phyloP scores from a whole-genome alignment of 2,329 filamentous ascomycete species.

The Colletotrichum euphorbiae region DNA sequence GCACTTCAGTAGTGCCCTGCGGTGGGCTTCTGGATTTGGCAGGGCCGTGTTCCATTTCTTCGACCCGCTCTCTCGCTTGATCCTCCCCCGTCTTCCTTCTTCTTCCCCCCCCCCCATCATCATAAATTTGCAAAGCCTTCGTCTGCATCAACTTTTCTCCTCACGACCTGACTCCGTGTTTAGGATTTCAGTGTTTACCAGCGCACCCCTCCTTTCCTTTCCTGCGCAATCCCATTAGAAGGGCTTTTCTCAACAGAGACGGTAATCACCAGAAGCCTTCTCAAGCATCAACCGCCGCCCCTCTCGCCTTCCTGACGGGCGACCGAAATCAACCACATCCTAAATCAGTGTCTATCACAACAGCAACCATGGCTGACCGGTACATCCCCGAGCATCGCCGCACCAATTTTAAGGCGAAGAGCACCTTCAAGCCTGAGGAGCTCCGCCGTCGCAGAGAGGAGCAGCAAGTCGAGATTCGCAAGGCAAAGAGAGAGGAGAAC shows the following conservation, averaged over 20 bases:
- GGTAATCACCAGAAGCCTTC: constrained; percentile 8
- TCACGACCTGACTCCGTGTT: constrained; percentile 22
- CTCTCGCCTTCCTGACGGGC: constrained; percentile 26
- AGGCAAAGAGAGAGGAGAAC: constrained; percentile 99
- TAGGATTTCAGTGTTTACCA: constrained; percentile 13
- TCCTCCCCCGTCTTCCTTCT: constrained; percentile 31
- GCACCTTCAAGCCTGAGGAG: constrained; percentile 98
- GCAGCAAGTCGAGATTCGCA: constrained; percentile 98
- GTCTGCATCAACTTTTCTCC: constrained; percentile 35
- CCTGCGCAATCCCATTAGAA: constrained; percentile 17
- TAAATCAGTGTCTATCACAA: constrained; percentile 22
- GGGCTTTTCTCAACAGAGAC: constrained; percentile 22
- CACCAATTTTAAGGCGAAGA: constrained; percentile 99
- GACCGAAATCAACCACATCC: constrained; percentile 23
- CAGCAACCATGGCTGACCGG: constrained; percentile 89
- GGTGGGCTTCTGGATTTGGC: constrained; percentile 19
- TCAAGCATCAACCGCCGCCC: constrained; percentile 15
- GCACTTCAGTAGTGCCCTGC: no score
- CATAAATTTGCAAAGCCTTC: constrained; percentile 38
- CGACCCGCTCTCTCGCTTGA: constrained; percentile 38
- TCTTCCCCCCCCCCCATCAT: constrained; percentile 34
- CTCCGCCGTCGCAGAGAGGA: constrained; percentile 97
- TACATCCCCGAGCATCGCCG: constrained; percentile 99
- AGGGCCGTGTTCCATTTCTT: constrained; percentile 38
- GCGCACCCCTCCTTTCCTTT: constrained; percentile 17